Evolutionary conservation across 2,329 filamentous ascomycete species (phyloP).

Genomic region (Penicillium rolfsii): DNA sequence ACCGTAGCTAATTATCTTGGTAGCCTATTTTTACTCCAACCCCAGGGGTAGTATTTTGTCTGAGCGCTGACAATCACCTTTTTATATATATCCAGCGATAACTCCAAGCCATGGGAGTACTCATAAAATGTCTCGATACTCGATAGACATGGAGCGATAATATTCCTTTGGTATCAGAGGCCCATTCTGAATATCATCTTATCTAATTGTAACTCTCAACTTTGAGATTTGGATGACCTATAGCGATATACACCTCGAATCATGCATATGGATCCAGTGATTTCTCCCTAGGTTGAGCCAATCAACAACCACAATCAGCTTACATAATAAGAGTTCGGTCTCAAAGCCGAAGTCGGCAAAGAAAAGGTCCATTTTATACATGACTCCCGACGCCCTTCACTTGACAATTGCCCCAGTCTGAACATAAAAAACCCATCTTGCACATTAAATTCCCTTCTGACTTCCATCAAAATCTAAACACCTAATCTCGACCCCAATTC

Average conservation of each 20-base stretch:
- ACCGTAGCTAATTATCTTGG: no score
- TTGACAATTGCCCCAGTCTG: neutral
- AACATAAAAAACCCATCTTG: neutral
- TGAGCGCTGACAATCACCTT: no score
- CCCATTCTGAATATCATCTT: neutral
- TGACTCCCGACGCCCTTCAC: neutral
- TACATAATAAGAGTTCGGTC: neutral
- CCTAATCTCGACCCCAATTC: no score
- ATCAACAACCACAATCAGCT: neutral
- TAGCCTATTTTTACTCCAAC: no score
- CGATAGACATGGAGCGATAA: neutral
- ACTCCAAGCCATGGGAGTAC: no score
- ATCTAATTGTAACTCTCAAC: neutral
- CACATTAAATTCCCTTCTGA: neutral
- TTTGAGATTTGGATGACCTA: no score
- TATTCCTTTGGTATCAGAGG: neutral
- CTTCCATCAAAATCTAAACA: neutral
- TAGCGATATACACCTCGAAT: neutral
- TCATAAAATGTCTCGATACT: no score
- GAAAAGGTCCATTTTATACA: conserved; percentile 7
- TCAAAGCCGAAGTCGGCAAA: neutral
- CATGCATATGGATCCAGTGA: neutral
- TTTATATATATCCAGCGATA: no score
- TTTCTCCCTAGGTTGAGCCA: neutral
- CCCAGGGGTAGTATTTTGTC: no score